Percentiles rank a stretch among this genome's conserved stretches.
Conservation (phyloP, 768 basidiomycete genomes). For the Mycena polygramma region DNA sequence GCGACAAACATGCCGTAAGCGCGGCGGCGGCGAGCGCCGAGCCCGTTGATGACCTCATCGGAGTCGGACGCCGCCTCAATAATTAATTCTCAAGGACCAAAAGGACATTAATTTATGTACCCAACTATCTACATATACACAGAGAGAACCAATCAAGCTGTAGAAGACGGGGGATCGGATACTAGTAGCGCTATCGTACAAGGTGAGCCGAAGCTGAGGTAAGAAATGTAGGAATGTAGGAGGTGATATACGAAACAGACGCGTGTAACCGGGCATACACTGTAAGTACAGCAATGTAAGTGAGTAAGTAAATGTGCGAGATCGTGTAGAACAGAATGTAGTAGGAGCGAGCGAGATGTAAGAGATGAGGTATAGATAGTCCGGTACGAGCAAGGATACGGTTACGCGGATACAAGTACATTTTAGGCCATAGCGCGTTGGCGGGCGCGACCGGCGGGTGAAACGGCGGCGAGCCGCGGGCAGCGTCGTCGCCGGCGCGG, state of each 20-base stretch:
- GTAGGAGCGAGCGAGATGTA: constrained; percentile 16
- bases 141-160: neutral
- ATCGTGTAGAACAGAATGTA: constrained; percentile 1
- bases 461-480: neutral
- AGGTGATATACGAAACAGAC: neutral
- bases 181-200: neutral
- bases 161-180: neutral
- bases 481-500: neutral
- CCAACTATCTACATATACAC: neutral
- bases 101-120: no score
- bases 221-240: neutral
- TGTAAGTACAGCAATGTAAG: neutral
- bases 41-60: no score
- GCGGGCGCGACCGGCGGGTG: neutral
- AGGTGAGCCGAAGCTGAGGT: neutral
- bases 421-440: constrained; percentile 4
- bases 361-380: constrained; percentile 6
- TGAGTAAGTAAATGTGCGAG: constrained; percentile 3
- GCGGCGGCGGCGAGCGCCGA: no score
- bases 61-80: no score
- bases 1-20: no score
- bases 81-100: no score
- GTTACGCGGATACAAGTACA: constrained; percentile 20
- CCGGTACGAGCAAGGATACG: constrained; percentile 3
- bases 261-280: constrained; percentile 10